Base-by-base conservation (phyloP, 2,329 filamentous ascomycete genomes). In the Diplodia intermedia region DNA sequence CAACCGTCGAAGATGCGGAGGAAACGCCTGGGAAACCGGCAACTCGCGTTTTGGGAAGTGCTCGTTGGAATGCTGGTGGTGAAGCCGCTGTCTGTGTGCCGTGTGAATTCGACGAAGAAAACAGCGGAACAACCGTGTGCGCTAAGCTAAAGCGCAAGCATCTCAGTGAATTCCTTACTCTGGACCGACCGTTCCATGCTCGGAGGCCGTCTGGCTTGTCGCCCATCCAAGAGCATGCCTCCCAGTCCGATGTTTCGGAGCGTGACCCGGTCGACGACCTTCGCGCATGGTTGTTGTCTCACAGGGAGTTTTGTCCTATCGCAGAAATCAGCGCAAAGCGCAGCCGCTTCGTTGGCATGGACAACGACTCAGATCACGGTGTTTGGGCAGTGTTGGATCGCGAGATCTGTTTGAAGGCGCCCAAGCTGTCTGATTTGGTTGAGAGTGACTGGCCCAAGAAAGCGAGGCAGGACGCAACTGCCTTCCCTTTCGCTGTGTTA, bases 401-500 rank as follows among this genome's bases (percentile, higher is more conserved):
- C 33, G 75, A 81, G 26, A 78, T 86, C 18, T 76, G 73, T 23
- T 81, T 85, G 72, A 79, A 79, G 56, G 71, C 73, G 7, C 71
- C 75, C 36, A 43, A 76, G 4, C 66, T 72, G 31, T 71, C 74
- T 20, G 71, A 78, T 29, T 65, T 79, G 43, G 68, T 55, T 15
- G 73, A 72, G 18, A 75, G 75, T 11, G 76, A 79, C 5, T 77
- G 78, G 77, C 52, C 74, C 5, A 68, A 70, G 26, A 71, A 74
- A 40, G 71, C 72, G 40, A 72, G 72, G 33, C 71, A 69, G 49
- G 71, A 72, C 23, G 72, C 74, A 2, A 60, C 54, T 12, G 63
- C 62, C 6, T 86, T 87, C 70, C 85, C 85, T 5, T 82, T 85
- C 73, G 83, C 83, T 33, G 78, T 86, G 18, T 76, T 87, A 1